Evolutionary conservation across 2,329 filamentous ascomycete species (phyloP).

Genomic region (Annulohypoxylon truncatum): DNA sequence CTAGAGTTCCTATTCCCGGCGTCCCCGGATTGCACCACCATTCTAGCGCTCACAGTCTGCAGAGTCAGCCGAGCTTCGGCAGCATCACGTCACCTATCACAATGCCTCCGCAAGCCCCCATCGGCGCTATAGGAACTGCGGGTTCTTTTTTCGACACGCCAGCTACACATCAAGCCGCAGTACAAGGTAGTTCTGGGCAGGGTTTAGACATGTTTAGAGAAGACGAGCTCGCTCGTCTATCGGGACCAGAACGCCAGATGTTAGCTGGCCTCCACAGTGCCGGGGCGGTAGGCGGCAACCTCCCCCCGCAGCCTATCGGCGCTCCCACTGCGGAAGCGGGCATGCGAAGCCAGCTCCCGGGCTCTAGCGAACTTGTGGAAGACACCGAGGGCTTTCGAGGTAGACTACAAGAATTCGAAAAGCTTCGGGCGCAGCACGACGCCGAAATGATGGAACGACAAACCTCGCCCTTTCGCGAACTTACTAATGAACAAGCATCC

Average conservation of each 20-base stretch:
- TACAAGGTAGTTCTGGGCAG: constrained; percentile 58
- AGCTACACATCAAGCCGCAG: constrained; percentile 56
- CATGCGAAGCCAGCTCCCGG: constrained; percentile 61
- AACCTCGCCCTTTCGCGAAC: constrained; percentile 39
- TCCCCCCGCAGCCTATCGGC: constrained; percentile 55
- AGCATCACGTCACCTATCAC: constrained; percentile 90
- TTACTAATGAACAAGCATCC: constrained; percentile 31
- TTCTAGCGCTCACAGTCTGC: constrained; percentile 92
- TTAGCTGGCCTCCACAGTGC: constrained; percentile 57
- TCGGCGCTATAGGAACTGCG: constrained; percentile 69
- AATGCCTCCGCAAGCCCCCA: constrained; percentile 64
- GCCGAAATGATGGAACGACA: constrained; percentile 57
- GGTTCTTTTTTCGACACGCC: constrained; percentile 77
- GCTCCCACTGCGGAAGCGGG: constrained; percentile 53
- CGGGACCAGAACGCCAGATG: constrained; percentile 64
- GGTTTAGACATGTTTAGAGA: constrained; percentile 69
- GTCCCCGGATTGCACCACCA: constrained; percentile 82
- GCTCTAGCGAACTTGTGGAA: constrained; percentile 61
- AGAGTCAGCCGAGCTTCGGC: constrained; percentile 96
- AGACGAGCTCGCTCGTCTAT: constrained; percentile 78
- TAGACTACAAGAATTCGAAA: constrained; percentile 85
- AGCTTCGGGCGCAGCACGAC: constrained; percentile 79
- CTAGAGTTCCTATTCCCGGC: constrained; percentile 75
- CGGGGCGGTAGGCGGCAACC: constrained; percentile 48
- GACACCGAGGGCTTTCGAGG: constrained; percentile 73